A percentile compares a stretch with the other conserved stretches of the same genome.
These are phyloP conservation scores for Aspergillus alliaceus DNA, from an alignment of 2,329 filamentous ascomycete genomes.

Conservation along the genomic window DNA sequence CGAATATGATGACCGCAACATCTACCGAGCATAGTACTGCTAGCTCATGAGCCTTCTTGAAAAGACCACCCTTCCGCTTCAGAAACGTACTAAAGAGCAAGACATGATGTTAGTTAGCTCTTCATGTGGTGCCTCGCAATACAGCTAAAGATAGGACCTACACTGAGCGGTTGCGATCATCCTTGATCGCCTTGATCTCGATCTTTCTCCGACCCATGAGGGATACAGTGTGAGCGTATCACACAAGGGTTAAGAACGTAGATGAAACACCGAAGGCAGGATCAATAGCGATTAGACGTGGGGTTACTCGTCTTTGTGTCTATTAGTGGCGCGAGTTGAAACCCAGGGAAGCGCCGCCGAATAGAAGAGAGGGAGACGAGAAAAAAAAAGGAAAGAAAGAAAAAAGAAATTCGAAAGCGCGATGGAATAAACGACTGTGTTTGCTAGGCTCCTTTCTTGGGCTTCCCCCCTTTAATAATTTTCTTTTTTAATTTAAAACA, in stretches of 20 bases:
- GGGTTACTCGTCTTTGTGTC: conserved; percentile 5
- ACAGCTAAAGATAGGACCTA: conserved; percentile 53
- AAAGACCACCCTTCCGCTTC: conserved; percentile 96
- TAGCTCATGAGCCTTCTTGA: conserved; percentile 99
- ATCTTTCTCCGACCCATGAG: conserved; percentile 97
- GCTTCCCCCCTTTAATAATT: not conserved
- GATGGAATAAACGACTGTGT: conserved; percentile 10
- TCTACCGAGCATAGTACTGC: conserved; percentile 98
- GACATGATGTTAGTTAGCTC: conserved; percentile 7
- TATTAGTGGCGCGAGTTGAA: conserved; percentile 13
- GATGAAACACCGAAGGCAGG: conserved; percentile 11
- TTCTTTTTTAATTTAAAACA: not conserved
- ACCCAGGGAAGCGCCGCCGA: conserved; percentile 9
- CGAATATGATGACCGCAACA: conserved; percentile 97
- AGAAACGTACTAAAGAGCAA: conserved; percentile 73
- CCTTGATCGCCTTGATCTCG: conserved; percentile 99
- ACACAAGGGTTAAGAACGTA: conserved; percentile 6
- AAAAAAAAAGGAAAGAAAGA: not conserved
- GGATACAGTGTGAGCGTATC: conserved; percentile 14
- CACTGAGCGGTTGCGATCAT: conserved; percentile 97
- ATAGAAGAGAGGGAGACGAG: no score
- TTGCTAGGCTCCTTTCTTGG: not conserved
- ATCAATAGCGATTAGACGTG: conserved; percentile 7
- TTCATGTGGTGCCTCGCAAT: not conserved
- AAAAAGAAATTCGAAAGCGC: conserved; percentile 1